A percentile compares a stretch with the other conserved stretches of the same genome.
These are phyloP conservation scores for Gossypium davidsonii DNA, from an alignment of 441 rosid genomes.

Conservation along the genomic window DNA sequence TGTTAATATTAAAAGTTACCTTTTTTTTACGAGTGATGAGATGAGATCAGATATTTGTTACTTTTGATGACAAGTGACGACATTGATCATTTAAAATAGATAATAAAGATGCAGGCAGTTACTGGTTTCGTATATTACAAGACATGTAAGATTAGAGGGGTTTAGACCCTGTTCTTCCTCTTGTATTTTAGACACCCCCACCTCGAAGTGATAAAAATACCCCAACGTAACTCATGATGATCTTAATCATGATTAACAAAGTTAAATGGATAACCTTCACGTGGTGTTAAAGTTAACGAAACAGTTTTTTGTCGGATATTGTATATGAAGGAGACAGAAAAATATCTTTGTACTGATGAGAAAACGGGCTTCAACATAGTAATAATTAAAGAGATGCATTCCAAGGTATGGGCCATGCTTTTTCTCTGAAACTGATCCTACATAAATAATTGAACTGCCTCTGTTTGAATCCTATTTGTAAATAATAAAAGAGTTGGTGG, in stretches of 20 bases:
- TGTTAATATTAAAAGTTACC: background rate
- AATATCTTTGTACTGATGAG: background rate
- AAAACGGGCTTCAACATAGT: background rate
- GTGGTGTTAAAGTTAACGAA: background rate
- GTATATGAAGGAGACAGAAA: background rate
- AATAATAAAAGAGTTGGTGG: background rate
- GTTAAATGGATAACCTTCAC: background rate
- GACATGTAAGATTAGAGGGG: conserved; percentile 18
- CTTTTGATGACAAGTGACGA: conserved; percentile 17
- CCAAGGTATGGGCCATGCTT: background rate
- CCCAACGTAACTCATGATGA: background rate
- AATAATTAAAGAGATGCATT: background rate
- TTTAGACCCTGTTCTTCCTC: background rate
- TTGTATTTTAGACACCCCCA: conserved; percentile 7
- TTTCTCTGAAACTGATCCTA: conserved; percentile 3
- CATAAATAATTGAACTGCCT: conserved; percentile 7
- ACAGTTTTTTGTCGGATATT: background rate
- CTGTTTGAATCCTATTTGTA: background rate
- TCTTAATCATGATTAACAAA: background rate
- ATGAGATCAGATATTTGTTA: conserved; percentile 2
- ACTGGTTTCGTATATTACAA: conserved; percentile 42
- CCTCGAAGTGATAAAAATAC: conserved; percentile 30
- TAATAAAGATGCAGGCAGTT: background rate
- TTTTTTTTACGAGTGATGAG: background rate
- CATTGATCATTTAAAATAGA: conserved; percentile 9